Base-by-base conservation (phyloP, 805 yeast genomes). In the Candida anglica region DNA sequence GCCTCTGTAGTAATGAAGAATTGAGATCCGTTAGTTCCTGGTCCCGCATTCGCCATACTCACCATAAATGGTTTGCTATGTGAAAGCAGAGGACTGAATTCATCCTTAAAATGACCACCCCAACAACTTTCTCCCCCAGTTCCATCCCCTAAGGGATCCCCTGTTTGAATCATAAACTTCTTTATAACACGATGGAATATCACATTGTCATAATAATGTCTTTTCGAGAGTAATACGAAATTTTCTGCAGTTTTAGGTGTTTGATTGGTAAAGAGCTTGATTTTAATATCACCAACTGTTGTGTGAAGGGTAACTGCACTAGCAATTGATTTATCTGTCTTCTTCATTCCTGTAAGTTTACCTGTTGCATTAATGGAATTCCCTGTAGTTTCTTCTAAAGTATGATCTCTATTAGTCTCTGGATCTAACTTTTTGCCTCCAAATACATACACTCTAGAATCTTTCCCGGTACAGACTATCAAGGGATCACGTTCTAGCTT, bases 161-260 rank as follows among this genome's bases (percentile, higher is more conserved):
- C 58, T 5, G 56, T 45, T 28, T 53, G 58, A 13, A 53, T 41
- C 57, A 52, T 53, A 24, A 53, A 50, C 15, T 41, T 40, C 23
- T 48, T 43, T 21, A 53, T 52, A 4, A 53, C 55, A 18, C 57
- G 19, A 27, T 53, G 56, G 33, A 53, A 53, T 7, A 57, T 58
- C 13, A 62, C 43, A 16, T 53, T 46, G 40, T 69, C 54, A 48
- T 69, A 69, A 42, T 66, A 70, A 10, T 61, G 62, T 3, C 48
- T 50, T 21, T 43, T 29, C 41, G 69, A 60, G 15, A 60, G 53
- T 15, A 46, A 43, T 8, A 58, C 44, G 37, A 69, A 69, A 41
- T 68, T 69, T 38, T 66, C 69, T 9, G 57, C 65, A 1, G 74
- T 62, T 27, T 57, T 43, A 3, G 75, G 75, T 1, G 66, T 63